These are phyloP conservation scores for Giardia duodenalis DNA, from an alignment of 208 protist species.

Conservation along the genomic window DNA sequence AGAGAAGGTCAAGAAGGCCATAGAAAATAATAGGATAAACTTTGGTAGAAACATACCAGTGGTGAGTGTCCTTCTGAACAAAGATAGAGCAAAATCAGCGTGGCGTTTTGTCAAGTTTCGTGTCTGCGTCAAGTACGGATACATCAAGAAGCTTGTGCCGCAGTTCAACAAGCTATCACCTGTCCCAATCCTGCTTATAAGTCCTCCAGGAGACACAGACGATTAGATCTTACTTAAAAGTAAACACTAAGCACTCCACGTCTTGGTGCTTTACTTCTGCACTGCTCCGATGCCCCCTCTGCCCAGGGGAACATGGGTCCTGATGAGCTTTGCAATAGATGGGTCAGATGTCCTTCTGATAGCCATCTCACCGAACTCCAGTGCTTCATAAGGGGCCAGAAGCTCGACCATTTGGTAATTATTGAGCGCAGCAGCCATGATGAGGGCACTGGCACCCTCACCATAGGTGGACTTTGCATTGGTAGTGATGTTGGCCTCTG, in stretches of 20 bases:
- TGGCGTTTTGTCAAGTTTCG: background rate
- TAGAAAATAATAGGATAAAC: no score
- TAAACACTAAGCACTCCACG: no score
- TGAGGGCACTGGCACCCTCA: background rate
- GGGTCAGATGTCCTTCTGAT: background rate
- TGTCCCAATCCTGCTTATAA: background rate
- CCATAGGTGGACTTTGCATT: background rate
- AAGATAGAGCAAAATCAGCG: background rate
- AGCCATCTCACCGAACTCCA: background rate
- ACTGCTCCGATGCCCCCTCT: background rate
- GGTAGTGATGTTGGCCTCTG: background rate
- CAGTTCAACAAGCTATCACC: background rate
- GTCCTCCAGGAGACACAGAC: background rate
- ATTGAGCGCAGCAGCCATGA: background rate
- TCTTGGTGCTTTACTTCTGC: background rate
- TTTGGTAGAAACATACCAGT: background rate
- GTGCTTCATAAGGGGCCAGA: background rate
- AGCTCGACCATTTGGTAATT: background rate
- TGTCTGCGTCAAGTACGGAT: background rate
- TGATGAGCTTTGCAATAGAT: no score
- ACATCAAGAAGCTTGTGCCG: background rate
- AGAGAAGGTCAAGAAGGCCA: no score
- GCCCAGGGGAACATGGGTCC: background rate
- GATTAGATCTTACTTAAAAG: background rate
- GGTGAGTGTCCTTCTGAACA: background rate